Conservation (phyloP, 108 stramenopile genomes). For the Cylindrotheca closterium region DNA sequence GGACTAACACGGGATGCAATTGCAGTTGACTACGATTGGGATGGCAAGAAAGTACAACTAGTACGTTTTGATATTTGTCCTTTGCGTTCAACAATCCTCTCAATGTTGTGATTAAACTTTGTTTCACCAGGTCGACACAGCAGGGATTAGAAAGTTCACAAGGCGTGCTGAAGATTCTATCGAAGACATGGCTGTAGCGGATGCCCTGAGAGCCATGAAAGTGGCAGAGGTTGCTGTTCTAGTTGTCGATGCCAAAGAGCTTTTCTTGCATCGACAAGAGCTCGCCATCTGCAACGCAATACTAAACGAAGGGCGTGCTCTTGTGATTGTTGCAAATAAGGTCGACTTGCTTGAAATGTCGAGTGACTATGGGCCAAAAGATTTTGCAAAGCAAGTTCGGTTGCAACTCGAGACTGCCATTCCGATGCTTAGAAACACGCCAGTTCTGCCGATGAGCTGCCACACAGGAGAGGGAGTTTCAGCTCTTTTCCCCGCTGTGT, state of each 20-base stretch:
- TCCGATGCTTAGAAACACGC: constrained; percentile 82
- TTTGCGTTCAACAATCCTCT: no score
- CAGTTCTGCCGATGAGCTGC: constrained; percentile 80
- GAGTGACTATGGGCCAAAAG: constrained; percentile 46
- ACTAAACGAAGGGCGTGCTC: constrained; percentile 83
- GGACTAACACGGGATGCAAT: constrained; percentile 94
- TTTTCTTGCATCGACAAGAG: constrained; percentile 79
- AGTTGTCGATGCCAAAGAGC: constrained; percentile 82
- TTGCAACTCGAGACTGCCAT: constrained; percentile 75
- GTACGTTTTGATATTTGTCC: neutral
- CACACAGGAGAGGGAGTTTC: constrained; percentile 60
- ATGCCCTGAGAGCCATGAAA: constrained; percentile 89
- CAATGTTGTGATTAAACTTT: no score
- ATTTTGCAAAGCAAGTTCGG: constrained; percentile 72
- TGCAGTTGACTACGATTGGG: constrained; percentile 76
- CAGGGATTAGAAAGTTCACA: constrained; percentile 76
- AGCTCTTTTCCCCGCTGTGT: constrained; percentile 74
- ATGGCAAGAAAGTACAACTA: constrained; percentile 58
- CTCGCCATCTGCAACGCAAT: constrained; percentile 87
- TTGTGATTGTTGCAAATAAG: constrained; percentile 91
- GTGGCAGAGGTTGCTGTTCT: constrained; percentile 88
- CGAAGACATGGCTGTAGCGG: constrained; percentile 81
- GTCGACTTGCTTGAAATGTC: constrained; percentile 82
- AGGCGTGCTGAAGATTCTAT: constrained; percentile 71
- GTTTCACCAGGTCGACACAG: constrained; percentile 81